A percentile compares a stretch with the other conserved stretches of the same genome.
Conservation (phyloP, 164 flowering plant genomes). For the Chloranthus sessilifolius region DNA sequence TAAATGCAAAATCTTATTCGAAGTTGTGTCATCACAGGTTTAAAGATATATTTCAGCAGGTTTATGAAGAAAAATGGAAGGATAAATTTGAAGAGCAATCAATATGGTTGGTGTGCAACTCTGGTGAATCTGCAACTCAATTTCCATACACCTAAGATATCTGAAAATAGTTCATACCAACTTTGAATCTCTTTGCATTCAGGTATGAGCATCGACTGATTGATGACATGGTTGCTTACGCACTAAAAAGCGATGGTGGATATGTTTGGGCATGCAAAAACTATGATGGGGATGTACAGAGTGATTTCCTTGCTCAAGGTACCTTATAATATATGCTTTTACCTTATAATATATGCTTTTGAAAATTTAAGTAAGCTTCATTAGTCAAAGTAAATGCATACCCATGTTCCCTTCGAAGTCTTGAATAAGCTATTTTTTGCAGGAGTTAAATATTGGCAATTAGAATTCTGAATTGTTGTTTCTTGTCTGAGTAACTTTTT, state of each 20-base stretch:
- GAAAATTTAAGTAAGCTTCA: not conserved
- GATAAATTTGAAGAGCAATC: conserved; percentile 77
- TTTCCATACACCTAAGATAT: not conserved
- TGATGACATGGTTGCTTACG: conserved; percentile 99
- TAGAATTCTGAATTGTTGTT: too few relatives aligned
- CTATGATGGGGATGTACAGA: conserved; percentile 99
- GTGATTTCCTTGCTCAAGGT: conserved; percentile 99
- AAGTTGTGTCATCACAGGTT: conserved; percentile 45
- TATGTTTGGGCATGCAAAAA: conserved; percentile 99
- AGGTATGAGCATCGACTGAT: conserved; percentile 99
- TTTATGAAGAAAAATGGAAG: conserved; percentile 89
- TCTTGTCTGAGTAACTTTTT: too few relatives aligned
- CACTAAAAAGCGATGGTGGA: conserved; percentile 92
- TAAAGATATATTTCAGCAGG: conserved; percentile 96
- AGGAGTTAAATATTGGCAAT: too few relatives aligned
- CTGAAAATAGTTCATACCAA: conserved; percentile 9
- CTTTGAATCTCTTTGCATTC: conserved; percentile 3
- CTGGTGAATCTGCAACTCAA: not conserved
- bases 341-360: not conserved
- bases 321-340: conserved; percentile 6
- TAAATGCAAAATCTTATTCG: not conserved
- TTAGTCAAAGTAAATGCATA: too few relatives aligned
- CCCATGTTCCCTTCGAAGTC: too few relatives aligned
- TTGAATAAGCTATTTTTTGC: too few relatives aligned
- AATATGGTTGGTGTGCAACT: conserved; percentile 56